Percentiles rank a stretch among this genome's conserved stretches.
phyloP scores from a whole-genome alignment of 768 basidiomycete genomes.

The Hypholoma sublateritium region DNA sequence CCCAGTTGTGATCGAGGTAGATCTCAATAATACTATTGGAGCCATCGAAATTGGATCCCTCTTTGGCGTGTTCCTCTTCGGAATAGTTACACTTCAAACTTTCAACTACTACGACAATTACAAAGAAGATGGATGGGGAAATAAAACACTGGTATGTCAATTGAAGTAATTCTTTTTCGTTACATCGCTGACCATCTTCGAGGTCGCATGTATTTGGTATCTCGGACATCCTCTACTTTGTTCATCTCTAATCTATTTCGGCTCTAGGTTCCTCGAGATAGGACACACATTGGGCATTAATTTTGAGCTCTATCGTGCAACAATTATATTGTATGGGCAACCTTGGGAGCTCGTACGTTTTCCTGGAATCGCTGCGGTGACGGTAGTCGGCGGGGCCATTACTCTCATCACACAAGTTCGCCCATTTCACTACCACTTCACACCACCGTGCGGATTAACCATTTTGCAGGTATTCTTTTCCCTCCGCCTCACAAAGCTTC shows the following conservation, averaged over 20 bases:
- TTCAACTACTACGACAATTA: conserved; percentile 24
- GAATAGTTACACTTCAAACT: conserved; percentile 24
- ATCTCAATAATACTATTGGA: conserved; percentile 21
- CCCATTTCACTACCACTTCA: conserved; percentile 1
- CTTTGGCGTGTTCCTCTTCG: conserved; percentile 26
- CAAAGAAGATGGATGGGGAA: conserved; percentile 19
- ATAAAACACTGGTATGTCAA: conserved; percentile 21
- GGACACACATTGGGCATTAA: conserved; percentile 26
- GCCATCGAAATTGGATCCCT: conserved; percentile 26
- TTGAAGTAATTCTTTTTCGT: not conserved
- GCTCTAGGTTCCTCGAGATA: conserved; percentile 22
- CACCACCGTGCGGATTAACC: not conserved
- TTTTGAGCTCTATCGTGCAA: conserved; percentile 30
- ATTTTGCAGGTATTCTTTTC: conserved; percentile 30
- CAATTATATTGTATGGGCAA: conserved; percentile 24
- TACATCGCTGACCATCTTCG: not conserved
- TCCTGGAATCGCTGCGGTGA: conserved; percentile 18
- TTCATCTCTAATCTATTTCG: not conserved
- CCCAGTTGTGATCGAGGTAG: conserved; percentile 1
- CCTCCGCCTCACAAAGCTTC: conserved; percentile 26
- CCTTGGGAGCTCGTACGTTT: conserved; percentile 22
- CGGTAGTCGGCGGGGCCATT: conserved; percentile 27
- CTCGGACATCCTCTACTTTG: not conserved
- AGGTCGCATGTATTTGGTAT: conserved; percentile 13
- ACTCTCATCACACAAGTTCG: conserved; percentile 30